Evolutionary conservation across 2,329 filamentous ascomycete species (phyloP).

Genomic region (Xylariaceae sp.): DNA sequence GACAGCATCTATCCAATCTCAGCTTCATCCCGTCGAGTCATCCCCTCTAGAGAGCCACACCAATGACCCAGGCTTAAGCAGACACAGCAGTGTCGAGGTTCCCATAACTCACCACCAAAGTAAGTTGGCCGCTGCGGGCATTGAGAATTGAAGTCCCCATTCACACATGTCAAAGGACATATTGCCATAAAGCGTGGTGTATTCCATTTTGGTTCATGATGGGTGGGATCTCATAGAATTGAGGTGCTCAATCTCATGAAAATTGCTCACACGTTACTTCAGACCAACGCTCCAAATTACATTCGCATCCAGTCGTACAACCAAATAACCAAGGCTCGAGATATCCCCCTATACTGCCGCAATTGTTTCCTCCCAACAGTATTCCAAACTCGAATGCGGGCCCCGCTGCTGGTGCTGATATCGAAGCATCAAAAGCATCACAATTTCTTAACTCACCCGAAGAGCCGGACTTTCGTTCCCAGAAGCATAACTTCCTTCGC

Average conservation of each 20-base stretch:
- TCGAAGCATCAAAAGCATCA: constrained; percentile 33
- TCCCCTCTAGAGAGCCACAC: constrained; percentile 25
- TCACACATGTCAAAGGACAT: constrained; percentile 26
- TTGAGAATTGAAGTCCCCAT: not conserved
- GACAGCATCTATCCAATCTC: constrained; percentile 25
- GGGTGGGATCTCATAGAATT: not conserved
- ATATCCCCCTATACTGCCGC: constrained; percentile 32
- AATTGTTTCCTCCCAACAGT: constrained; percentile 26
- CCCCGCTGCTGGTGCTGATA: constrained; percentile 24
- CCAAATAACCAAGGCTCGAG: constrained; percentile 26
- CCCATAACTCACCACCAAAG: constrained; percentile 45
- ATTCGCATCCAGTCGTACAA: constrained; percentile 31
- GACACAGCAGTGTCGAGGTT: constrained; percentile 33
- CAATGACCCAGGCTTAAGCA: constrained; percentile 18
- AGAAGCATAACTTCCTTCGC: constrained; percentile 66
- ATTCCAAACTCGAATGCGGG: constrained; percentile 14
- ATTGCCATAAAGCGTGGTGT: constrained; percentile 1
- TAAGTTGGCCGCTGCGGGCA: constrained; percentile 33
- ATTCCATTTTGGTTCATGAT: constrained; percentile 2
- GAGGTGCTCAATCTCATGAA: constrained; percentile 16
- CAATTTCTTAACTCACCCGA: constrained; percentile 45
- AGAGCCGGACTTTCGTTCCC: constrained; percentile 41
- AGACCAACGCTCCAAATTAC: constrained; percentile 28
- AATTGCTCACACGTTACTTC: constrained; percentile 29
- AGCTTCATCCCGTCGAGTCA: constrained; percentile 25